Base-by-base conservation (phyloP, 1,139 yeast species). In the Geotrichum macrosporum region DNA sequence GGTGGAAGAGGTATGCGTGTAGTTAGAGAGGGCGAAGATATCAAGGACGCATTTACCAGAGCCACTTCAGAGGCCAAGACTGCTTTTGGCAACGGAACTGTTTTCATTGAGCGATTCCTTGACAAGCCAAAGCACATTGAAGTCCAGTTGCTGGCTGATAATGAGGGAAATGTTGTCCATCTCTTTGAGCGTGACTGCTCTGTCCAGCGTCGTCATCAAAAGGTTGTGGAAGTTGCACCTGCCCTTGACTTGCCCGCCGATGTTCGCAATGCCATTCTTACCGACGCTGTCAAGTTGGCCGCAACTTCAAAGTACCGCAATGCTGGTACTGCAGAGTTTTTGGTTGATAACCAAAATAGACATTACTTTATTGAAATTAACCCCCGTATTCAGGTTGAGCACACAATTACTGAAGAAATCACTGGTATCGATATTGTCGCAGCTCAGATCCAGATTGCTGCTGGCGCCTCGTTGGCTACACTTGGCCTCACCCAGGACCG, bases 1-100 rank as follows among this genome's bases (percentile, higher is more conserved):
- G 98, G 98, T 75, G 98, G 99, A 64, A 82, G 98, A 71, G 98
- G 98, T 75, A 92, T 92, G 98, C 82, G 98, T 73, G 97, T 92
- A 46, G 98, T 94, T 43, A 77, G 94, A 64, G 96, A 92, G 68
- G 97, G 96, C 59, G 98, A 92, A 58, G 88, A 83, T 64, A 80
- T 92, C 54, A 81, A 68, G 45, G 97, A 92, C 67, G 97, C 97
- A 32, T 92, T 92, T 72, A 73, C 76, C 62, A 82, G 98, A 70
- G 98, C 98, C 37, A 80, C 85, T 35, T 84, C 95, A 33, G 98
- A 94, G 73, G 98, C 98, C 50, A 76, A 81, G 64, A 77, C 96
- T 38, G 83, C 98, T 12, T 92, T 92, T 60, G 98, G 98, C 63
- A 89, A 92, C 65, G 99, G 98, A 59, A 92, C 98, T 41, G 92